A percentile compares a stretch with the other conserved stretches of the same genome.
Evolutionary conservation across 2,329 filamentous ascomycete genomes (phyloP).

Genomic region (Penicillium sp.): DNA sequence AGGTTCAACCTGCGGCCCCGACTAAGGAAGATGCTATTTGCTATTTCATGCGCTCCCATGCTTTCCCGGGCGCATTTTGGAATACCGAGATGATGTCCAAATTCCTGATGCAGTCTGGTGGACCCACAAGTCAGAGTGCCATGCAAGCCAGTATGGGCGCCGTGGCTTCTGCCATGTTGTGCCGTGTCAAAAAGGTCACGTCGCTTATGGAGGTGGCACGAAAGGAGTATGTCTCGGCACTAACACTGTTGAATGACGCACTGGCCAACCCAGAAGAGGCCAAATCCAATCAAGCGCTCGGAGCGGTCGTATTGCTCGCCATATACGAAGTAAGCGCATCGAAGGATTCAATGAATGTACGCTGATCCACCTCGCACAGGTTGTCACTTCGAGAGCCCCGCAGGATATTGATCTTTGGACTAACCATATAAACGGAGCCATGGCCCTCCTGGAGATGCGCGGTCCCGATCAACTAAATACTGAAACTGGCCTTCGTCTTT

Average conservation of each 20-base stretch:
- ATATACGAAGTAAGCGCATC: constrained; percentile 57
- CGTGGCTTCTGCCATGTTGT: constrained; percentile 59
- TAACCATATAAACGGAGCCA: constrained; percentile 60
- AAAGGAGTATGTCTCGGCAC: constrained; percentile 55
- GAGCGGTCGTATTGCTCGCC: constrained; percentile 59
- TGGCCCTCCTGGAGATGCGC: constrained; percentile 56
- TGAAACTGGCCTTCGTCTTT: constrained; percentile 51
- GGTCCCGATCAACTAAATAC: constrained; percentile 39
- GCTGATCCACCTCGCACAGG: constrained; percentile 18
- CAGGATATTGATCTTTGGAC: constrained; percentile 54
- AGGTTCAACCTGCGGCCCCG: constrained; percentile 26
- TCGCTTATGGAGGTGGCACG: constrained; percentile 50
- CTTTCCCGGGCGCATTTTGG: constrained; percentile 30
- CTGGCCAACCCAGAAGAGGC: constrained; percentile 35
- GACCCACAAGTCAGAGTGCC: constrained; percentile 28
- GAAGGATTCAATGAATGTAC: neutral
- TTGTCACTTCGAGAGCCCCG: constrained; percentile 43
- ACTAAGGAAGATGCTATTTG: constrained; percentile 34
- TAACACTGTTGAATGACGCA: constrained; percentile 45
- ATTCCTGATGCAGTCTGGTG: constrained; percentile 19
- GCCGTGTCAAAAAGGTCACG: constrained; percentile 53
- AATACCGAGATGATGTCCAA: constrained; percentile 24
- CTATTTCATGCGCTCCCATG: constrained; percentile 39
- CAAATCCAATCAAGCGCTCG: constrained; percentile 46
- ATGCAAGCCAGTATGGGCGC: constrained; percentile 55